phyloP scores from a whole-genome alignment of 1,284 basidiomycete genomes.

The Sphaerobolus stellatus region DNA sequence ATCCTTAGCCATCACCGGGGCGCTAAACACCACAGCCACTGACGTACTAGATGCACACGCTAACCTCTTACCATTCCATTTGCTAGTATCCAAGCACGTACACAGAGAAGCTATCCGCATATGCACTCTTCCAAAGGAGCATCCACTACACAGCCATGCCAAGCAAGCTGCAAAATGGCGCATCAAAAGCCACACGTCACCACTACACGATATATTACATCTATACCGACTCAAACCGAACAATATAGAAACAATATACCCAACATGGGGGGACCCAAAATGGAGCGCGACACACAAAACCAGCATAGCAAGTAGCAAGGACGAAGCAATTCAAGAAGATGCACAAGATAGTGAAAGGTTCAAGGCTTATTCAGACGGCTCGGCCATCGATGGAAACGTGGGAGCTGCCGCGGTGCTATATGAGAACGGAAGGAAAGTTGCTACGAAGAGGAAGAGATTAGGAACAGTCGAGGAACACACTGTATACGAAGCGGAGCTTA shows the following conservation, averaged over 20 bases:
- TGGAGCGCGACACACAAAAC: neutral
- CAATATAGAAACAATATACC: neutral
- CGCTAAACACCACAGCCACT: neutral
- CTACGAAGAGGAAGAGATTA: neutral
- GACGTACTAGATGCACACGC: conserved; percentile 6
- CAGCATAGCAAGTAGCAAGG: neutral
- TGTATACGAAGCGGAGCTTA: neutral
- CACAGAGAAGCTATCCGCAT: conserved; percentile 14
- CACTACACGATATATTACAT: neutral
- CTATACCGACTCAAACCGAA: neutral
- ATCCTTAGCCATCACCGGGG: conserved; percentile 5
- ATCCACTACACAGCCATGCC: neutral
- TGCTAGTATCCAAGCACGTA: conserved; percentile 26
- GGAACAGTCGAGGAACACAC: neutral
- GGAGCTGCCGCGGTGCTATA: neutral
- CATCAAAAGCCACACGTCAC: neutral
- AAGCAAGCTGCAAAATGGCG: neutral
- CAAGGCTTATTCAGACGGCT: neutral
- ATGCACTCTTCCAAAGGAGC: neutral
- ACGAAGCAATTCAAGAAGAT: neutral
- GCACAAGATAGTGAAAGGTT: neutral
- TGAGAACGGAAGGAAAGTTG: neutral
- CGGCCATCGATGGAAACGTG: neutral
- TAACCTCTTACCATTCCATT: conserved; percentile 26
- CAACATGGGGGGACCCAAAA: neutral